Evolutionary conservation across 2,329 filamentous ascomycete genomes (phyloP).

Genomic region (Venturia asperata): DNA sequence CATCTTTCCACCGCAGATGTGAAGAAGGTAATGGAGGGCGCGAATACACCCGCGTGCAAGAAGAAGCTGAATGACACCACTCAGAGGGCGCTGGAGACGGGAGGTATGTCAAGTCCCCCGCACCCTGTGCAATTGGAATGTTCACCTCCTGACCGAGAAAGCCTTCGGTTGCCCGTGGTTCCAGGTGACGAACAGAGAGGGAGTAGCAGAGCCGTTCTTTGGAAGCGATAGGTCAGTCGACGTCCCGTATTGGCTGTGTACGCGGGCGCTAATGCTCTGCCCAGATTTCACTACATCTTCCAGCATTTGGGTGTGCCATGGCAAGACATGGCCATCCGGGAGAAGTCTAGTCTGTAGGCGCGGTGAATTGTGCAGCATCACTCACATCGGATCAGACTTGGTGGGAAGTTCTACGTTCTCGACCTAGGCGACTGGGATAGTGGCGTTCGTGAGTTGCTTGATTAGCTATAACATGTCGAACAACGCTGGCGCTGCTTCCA

Average conservation of each 20-base stretch:
- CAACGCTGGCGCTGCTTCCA: not conserved
- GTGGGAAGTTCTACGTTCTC: not conserved
- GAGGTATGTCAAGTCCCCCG: conserved; percentile 28
- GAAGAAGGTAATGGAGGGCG: conserved; percentile 48
- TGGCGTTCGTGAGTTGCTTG: not conserved
- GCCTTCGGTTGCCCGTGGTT: conserved; percentile 76
- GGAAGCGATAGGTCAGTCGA: conserved; percentile 59
- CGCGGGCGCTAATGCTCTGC: conserved; percentile 9
- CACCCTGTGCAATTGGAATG: not conserved
- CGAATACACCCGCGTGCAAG: conserved; percentile 45
- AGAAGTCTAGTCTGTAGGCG: conserved; percentile 18
- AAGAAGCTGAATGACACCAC: conserved; percentile 52
- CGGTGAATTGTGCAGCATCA: not conserved
- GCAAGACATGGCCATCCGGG: conserved; percentile 45
- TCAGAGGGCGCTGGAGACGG: conserved; percentile 52
- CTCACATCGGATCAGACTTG: not conserved
- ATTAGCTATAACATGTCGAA: not conserved
- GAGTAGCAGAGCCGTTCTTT: conserved; percentile 62
- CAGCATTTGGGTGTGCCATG: conserved; percentile 56
- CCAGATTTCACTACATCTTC: conserved; percentile 62
- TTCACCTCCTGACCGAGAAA: not conserved
- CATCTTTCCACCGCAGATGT: conserved; percentile 50
- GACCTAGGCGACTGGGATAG: not conserved
- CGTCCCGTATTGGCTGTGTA: not conserved
- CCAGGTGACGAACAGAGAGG: conserved; percentile 54